Evolutionary conservation across 169 alveolate species (phyloP), one percentile per base, ranked within the genome.

Genomic region (Eimeria nieschulzi): DNA sequence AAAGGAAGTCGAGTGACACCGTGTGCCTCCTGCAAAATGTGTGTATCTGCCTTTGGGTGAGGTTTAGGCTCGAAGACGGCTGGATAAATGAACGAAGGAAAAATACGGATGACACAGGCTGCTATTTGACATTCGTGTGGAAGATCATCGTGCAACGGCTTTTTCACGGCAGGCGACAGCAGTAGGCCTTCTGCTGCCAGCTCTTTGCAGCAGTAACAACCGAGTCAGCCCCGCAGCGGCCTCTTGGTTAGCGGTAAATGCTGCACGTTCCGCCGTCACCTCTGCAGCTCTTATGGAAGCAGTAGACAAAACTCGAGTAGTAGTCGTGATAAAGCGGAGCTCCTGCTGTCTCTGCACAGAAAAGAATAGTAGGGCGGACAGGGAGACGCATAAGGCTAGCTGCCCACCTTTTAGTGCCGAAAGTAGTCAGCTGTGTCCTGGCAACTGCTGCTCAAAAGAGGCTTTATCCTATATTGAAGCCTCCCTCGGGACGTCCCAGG

Each of bases 41-140:
- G 46, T 33, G 46, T 33, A 33, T n/a, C 9, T 76, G 66, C 23
- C 26, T n/a, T 25, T 33, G 51, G 19, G 54, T 68, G 55, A 33
- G 68, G 63, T 26, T 46, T 10, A 87, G 92, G 84, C 78, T 87
- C 25, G 71, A 51, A 13, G 92, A 87, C 56, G 92, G 92, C 1
- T 87, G 92, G 92, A 73, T 87, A 56, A 87, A 79, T 59, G 92
- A 87, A 17, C 92, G 92, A 53, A 78, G 92, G 7, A 56, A 68
- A 70, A 53, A 80, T 61, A 59, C 88, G 7, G 88, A 75, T 73
- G 88, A 82, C 8, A 39, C 78, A 19, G 88, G 88, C 17, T 82
- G 39, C 76, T 82, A 8, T 82, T 82, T 21, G 88, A 76, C 68
- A 61, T 63, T 54, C 68, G 78, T 59, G 19, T 68, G 8, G 76